Evolutionary conservation across 1,284 basidiomycete genomes (phyloP), one percentile per base, ranked within the genome.

Genomic region (Paramarasmius palmivorus): DNA sequence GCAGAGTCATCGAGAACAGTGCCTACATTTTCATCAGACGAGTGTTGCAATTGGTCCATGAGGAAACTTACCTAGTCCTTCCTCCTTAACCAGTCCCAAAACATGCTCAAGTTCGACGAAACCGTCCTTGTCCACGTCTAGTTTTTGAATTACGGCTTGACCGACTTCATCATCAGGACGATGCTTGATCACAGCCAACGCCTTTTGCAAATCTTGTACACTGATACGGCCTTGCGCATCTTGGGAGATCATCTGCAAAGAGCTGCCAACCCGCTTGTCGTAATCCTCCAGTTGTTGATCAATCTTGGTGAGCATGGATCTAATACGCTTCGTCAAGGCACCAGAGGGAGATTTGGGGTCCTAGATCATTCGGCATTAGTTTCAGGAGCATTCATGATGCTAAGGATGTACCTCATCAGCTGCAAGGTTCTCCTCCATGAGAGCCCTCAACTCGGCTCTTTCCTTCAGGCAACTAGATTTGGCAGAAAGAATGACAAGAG

Each of bases 391-490:
- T 45, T 19, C 44, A 50, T 6, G 34, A 42, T 25, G 25, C 22
- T 32, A 26, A 45, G 48, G 34, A 44, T 34, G 35, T 59, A 88
- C 90, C 76, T 94, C 91, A 67, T 94, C 93, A 5, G 92, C 88
- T 63, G 86, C 81, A 59, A 93, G 69, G 70, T 96, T 96, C 72
- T 98, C 94, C 65, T 94, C 87, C 84, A 98, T 94, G 29, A 99
- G 76, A 17, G 82, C 81, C 42, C 89, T 84, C 15, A 99, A 81
- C 71, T 99, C 96, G 63, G 91, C 87, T 49, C 96, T 87, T 73
- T 99, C 96, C 74, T 98, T 95, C 58, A 98, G 81, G 41, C 99
- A 96, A 57, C 90, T 94, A n/a, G 94, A 98, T 70, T 93, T 96
- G 57, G 96, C 90, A 17, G 93, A 95, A 49, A 98, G 79, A 62